Conservation (phyloP, 805 yeast genomes). For the Saccharomyces paradoxus region DNA sequence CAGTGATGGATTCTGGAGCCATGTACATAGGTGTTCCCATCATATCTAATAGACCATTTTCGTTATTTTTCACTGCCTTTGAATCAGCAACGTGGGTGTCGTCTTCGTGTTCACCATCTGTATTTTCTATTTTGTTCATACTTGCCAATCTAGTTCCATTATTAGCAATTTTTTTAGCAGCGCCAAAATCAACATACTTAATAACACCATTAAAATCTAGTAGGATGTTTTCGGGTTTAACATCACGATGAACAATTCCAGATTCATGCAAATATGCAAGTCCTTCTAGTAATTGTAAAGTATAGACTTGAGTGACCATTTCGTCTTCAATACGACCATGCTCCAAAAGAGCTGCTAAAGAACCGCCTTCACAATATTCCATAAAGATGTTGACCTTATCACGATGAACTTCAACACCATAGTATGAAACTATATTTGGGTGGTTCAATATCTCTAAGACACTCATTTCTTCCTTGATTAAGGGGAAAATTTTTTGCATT, state of each 20-base stretch:
- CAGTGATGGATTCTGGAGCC: slow-evolving; percentile 95
- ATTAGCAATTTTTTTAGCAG: slow-evolving; percentile 81
- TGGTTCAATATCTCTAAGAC: slow-evolving; percentile 90
- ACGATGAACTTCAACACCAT: slow-evolving; percentile 94
- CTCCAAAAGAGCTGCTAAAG: slow-evolving; percentile 73
- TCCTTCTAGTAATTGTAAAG: slow-evolving; percentile 90
- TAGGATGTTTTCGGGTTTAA: slow-evolving; percentile 89
- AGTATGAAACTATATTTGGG: slow-evolving; percentile 93
- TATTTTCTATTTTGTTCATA: slow-evolving; percentile 2
- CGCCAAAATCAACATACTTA: slow-evolving; percentile 95
- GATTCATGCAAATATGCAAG: slow-evolving; percentile 88
- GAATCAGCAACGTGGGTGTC: neutral
- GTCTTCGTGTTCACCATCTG: neutral
- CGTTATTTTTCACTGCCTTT: slow-evolving; percentile 4
- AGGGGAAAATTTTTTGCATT: slow-evolving; percentile 73
- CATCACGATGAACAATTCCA: slow-evolving; percentile 91
- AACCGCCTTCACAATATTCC: slow-evolving; percentile 97
- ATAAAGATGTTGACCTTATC: slow-evolving; percentile 91
- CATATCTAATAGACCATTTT: slow-evolving; percentile 27
- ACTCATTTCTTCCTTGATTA: slow-evolving; percentile 93
- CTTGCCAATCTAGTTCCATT: slow-evolving; percentile 35
- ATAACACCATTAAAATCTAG: slow-evolving; percentile 88
- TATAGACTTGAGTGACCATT: slow-evolving; percentile 79
- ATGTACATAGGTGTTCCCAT: slow-evolving; percentile 98
- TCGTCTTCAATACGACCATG: slow-evolving; percentile 96